Evolutionary conservation across 2,329 filamentous ascomycete species (phyloP), one percentile per base, ranked within the genome.

Genomic region (Arthrobotrys pseudoclavata): DNA sequence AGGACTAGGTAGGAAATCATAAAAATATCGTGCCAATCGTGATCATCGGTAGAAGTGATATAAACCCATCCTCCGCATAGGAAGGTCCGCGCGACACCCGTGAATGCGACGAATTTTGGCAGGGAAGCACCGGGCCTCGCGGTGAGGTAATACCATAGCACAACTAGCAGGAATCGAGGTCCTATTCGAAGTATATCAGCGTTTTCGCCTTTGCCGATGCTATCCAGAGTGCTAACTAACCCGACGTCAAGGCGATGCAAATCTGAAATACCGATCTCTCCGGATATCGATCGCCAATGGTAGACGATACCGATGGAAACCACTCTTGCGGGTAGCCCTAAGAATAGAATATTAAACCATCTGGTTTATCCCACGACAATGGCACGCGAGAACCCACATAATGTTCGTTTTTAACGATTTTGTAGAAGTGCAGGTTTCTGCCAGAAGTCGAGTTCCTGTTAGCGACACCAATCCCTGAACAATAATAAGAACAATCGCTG

Each of bases 61-160:
- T 98, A 99, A 66, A 96, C 97, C 95, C 96, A 99, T 75, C 96
- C 96, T 81, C 95, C 96, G 83, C 96, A 99, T 3, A 94, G 97
- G 74, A 98, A 85, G 9, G 95, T 97, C 81, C 96, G 90, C 82
- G 98, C 91, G 64, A 97, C 80, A 69, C 96, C 96, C 81, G 92
- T 90, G 47, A 88, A 88, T 53, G 91, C 91, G 78, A 98, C 88
- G 79, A 96, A 90, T 83, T 93, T 94, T 18, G 96, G 93, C 15
- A 97, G 88, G 29, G 87, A 88, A 69, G 89, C 89, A 82, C 91
- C 91, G 2, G 92, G 90, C 81, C 89, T 90, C 79, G 92, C 89
- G 37, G 94, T 97, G 69, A 99, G 86, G 80, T 97, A 87, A 83
- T 97, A 99, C 91, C 92, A 98, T 22, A 99, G 87, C 67, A 91